Conservation (phyloP, 192 early-diverging fungal species). For the Coemansia sp. region DNA sequence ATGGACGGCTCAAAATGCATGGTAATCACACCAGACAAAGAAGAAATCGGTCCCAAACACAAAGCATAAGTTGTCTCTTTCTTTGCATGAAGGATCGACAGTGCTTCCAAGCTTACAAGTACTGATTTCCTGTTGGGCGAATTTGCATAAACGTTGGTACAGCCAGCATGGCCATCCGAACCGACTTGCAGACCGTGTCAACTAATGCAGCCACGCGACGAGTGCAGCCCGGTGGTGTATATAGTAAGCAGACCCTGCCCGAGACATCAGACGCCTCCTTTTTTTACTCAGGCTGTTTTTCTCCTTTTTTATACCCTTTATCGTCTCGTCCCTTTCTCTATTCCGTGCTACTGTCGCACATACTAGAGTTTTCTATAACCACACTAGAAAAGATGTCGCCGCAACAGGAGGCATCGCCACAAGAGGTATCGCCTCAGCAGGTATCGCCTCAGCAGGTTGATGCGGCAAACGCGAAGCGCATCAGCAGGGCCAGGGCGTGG, state of each 20-base stretch:
- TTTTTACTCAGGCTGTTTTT: neutral
- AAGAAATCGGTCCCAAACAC: neutral
- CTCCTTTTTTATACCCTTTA: neutral
- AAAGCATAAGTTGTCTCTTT: neutral
- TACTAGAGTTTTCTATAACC: neutral
- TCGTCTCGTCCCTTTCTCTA: neutral
- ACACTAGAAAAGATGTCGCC: neutral
- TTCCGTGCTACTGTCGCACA: neutral
- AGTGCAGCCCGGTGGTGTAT: neutral
- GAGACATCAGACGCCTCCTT: neutral
- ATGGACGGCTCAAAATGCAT: neutral
- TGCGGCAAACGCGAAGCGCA: neutral
- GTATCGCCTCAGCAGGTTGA: neutral
- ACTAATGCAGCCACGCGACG: neutral
- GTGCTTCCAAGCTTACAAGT: neutral
- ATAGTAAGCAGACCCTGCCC: neutral
- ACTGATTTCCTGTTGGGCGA: neutral
- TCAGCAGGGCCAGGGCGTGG: neutral
- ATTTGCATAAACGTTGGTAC: neutral
- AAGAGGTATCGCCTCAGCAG: neutral
- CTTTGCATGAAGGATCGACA: neutral
- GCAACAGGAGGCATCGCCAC: neutral
- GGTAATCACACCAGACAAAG: neutral
- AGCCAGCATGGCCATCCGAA: neutral
- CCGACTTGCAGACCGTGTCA: neutral